These are phyloP conservation scores for Ascosphaera apis DNA, from an alignment of 2,329 filamentous ascomycete genomes.

Conservation along the genomic window DNA sequence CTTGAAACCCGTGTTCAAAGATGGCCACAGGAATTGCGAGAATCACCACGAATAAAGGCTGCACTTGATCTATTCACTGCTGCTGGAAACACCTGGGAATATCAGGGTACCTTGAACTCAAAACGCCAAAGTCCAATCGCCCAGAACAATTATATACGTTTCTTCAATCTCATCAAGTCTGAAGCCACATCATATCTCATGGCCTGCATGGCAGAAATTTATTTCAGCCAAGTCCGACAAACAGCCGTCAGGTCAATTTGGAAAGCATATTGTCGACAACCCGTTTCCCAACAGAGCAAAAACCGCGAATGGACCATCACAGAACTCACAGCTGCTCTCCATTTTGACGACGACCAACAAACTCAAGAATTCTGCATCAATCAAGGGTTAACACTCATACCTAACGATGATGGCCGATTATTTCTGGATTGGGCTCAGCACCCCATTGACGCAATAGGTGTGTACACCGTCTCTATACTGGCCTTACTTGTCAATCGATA, in stretches of 20 bases:
- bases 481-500: slow-evolving; percentile 7
- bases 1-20: slow-evolving; percentile 34
- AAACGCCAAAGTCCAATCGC: slow-evolving; percentile 28
- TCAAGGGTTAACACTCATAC: slow-evolving; percentile 28
- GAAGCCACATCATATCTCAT: slow-evolving; percentile 35
- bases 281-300: slow-evolving; percentile 23
- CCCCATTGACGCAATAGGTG: slow-evolving; percentile 25
- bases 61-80: slow-evolving; percentile 34
- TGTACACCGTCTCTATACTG: slow-evolving; percentile 8
- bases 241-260: slow-evolving; percentile 32
- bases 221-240: slow-evolving; percentile 35
- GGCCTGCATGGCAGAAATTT: slow-evolving; percentile 40
- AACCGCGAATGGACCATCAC: slow-evolving; percentile 34
- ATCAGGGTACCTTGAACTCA: slow-evolving; percentile 28
- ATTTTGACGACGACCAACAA: slow-evolving; percentile 32
- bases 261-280: slow-evolving; percentile 27
- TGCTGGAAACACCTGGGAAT: slow-evolving; percentile 29
- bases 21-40: slow-evolving; percentile 27
- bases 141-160: slow-evolving; percentile 33
- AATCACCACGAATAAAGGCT: slow-evolving; percentile 29
- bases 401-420: slow-evolving; percentile 21
- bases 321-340: slow-evolving; percentile 27
- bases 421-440: slow-evolving; percentile 29
- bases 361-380: slow-evolving; percentile 29
- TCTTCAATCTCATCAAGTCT: slow-evolving; percentile 34